Evolutionary conservation across 768 basidiomycete species (phyloP), one percentile per base, ranked within the genome.

Genomic region (Phanerodontia chrysosporium): DNA sequence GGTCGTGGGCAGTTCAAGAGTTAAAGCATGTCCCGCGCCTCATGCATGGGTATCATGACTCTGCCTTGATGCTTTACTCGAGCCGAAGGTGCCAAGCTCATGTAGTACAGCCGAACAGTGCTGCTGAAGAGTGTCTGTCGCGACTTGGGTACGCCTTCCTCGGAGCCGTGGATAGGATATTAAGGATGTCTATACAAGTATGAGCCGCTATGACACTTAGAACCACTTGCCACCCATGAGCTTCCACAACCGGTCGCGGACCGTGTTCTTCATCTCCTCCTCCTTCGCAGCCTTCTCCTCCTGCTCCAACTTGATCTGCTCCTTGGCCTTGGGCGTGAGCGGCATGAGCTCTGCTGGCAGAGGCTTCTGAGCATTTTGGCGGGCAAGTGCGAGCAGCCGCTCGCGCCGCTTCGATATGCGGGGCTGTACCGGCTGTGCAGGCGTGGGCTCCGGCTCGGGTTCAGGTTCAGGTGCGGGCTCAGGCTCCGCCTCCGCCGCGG

Each of bases 341-440:
- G 49, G 39, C 14, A 29, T 58, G 2, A 59, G 18, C 18, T 30
- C 18, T 8, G 57, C 65, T 2, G 62, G 62, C n/a, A 66, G 55
- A 28, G 66, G 66, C 28, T 58, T 60, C 21, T 51, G 62, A 12
- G 66, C 64, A 39, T 64, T 58, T 42, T 59, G 42, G 12, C 67
- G 66, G 22, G 68, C 68, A n/a, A 56, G 58, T 29, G 46, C 58
- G 14, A 67, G 65, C n/a, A 67, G 64, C 25, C 62, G 60, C 58
- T 65, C 56, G 35, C 62, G 62, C 51, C 56, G 46, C 51, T 44
- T 58, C 39, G 27, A 45, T 25, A 28, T 48, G 28, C 39, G 51
- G 12, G 49, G 48, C 14, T 35, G 49, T 25, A 13, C 46, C 3
- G 29, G 46, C 10, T 32, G 42, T 21, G 54, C 25, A 13, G 46